phyloP scores from a whole-genome alignment of 2,329 filamentous ascomycete genomes.

The Boeremia lycopersici region DNA sequence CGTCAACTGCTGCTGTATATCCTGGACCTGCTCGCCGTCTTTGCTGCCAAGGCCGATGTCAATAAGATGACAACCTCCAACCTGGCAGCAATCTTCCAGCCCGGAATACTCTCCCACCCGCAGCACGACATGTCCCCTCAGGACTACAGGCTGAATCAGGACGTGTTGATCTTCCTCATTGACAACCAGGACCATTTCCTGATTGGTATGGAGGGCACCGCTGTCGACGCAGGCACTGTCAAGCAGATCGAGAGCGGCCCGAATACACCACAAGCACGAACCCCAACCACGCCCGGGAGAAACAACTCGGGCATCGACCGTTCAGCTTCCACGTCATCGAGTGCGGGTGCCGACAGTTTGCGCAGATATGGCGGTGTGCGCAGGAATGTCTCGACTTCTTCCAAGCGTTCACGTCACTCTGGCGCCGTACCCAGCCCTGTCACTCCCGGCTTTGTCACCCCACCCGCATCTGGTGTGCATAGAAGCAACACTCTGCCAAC shows the following conservation, averaged over 20 bases:
- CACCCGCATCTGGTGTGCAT: slow-evolving; percentile 63
- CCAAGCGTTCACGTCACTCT: slow-evolving; percentile 80
- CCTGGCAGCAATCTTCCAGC: slow-evolving; percentile 95
- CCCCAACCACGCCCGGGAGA: slow-evolving; percentile 53
- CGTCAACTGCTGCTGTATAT: slow-evolving; percentile 94
- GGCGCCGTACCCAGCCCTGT: slow-evolving; percentile 71
- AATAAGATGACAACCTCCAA: slow-evolving; percentile 98
- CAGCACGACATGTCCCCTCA: slow-evolving; percentile 92
- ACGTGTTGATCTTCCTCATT: slow-evolving; percentile 95
- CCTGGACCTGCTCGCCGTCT: slow-evolving; percentile 91
- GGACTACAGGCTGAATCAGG: slow-evolving; percentile 94
- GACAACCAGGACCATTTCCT: slow-evolving; percentile 98
- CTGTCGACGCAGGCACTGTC: slow-evolving; percentile 81
- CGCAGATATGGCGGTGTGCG: slow-evolving; percentile 79
- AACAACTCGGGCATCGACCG: slow-evolving; percentile 68
- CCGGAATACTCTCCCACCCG: slow-evolving; percentile 92
- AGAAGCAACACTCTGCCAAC: slow-evolving; percentile 93
- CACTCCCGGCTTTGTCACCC: slow-evolving; percentile 38
- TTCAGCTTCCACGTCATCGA: slow-evolving; percentile 71
- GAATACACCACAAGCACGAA: slow-evolving; percentile 57
- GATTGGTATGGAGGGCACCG: slow-evolving; percentile 98
- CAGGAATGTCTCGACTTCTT: slow-evolving; percentile 90
- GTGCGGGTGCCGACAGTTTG: slow-evolving; percentile 85
- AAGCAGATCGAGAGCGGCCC: slow-evolving; percentile 73
- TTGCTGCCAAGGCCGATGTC: slow-evolving; percentile 93